These are phyloP conservation scores for Solanum sejunctum DNA, from an alignment of 257 asterid genomes.

Conservation along the genomic window DNA sequence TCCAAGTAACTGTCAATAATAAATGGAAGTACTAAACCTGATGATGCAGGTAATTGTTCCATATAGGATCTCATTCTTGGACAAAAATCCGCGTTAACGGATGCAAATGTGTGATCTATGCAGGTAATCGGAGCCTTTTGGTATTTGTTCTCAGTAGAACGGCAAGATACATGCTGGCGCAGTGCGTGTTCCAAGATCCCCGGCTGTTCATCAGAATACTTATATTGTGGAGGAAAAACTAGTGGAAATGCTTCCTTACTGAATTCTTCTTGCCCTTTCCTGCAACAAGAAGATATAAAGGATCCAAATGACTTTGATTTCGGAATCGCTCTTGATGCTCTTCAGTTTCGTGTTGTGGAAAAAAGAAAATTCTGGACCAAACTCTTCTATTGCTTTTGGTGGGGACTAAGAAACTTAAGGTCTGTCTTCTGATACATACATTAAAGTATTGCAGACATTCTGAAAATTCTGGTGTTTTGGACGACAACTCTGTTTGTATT, in stretches of 20 bases:
- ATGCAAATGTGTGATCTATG: background rate
- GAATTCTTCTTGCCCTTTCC: constrained; percentile 27
- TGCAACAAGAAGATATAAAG: constrained; percentile 14
- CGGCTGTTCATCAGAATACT: background rate
- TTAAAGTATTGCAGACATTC: background rate
- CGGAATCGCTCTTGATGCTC: constrained; percentile 60
- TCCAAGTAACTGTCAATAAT: background rate
- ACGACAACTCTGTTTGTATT: background rate
- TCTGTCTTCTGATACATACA: background rate
- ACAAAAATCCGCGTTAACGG: background rate
- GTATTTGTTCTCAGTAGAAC: constrained; percentile 55
- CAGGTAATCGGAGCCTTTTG: constrained; percentile 54
- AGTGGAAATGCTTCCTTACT: constrained; percentile 16
- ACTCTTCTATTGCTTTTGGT: constrained; percentile 59
- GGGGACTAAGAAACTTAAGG: constrained; percentile 73
- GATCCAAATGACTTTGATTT: constrained; percentile 34
- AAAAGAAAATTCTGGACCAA: constrained; percentile 20
- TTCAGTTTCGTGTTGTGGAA: constrained; percentile 35
- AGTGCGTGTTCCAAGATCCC: constrained; percentile 10
- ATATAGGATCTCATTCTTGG: background rate
- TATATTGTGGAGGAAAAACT: constrained; percentile 18
- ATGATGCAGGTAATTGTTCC: background rate
- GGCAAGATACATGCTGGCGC: constrained; percentile 48
- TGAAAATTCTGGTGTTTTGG: background rate
- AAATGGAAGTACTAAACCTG: background rate